Base-by-base conservation (phyloP, 208 protist species). In the Naegleria lovaniensis region DNA sequence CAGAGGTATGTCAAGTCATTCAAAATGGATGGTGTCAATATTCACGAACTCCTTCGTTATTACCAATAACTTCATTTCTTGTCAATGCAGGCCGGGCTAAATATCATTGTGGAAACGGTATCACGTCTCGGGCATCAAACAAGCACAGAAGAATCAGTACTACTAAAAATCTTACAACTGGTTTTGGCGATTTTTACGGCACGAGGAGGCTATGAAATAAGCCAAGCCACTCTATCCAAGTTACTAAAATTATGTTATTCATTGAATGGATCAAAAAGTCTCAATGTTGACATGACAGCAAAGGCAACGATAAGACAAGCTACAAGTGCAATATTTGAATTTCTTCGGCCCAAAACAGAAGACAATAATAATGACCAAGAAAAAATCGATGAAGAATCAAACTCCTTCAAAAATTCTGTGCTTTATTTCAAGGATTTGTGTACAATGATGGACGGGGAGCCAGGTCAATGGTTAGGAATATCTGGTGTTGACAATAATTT, bases 71-170 rank as follows among this genome's bases (percentile, higher is more conserved):
- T n/a, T n/a, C n/a, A 48, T 48, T 9, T 48, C 43, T 9, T 48
- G 1, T 48, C 13, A 75, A 16, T 75, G 19, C 16, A 88, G 85
- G 85, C 41, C 16, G 85, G 85, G 19, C 5, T 88, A 9, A 58
- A 58, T 58, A 88, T 88, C 0, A 88, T 88, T 58, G 41, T 88
- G 7, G 85, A 88, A 33, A 88, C 85, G 16, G 85, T 88, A 5
- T 6, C 41, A 38, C 39, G 85, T 33, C 29, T 88, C 15, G 55
- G 55, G 1, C n/a, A 25, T 87, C n/a, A 58, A 33, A 0, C 51
- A 36, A 88, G 5, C 0, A 38, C 22, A n/a, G 85, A 89, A 41
- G 85, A 89, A 89, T 7, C 6, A 3, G 48, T 89, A 3, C 29
- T 22, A 38, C n/a, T 89, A 25, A 89, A 89, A 29, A 67, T 89